Conservation (phyloP, 2,329 filamentous ascomycete genomes). For the Aphanoascus verrucosus region DNA sequence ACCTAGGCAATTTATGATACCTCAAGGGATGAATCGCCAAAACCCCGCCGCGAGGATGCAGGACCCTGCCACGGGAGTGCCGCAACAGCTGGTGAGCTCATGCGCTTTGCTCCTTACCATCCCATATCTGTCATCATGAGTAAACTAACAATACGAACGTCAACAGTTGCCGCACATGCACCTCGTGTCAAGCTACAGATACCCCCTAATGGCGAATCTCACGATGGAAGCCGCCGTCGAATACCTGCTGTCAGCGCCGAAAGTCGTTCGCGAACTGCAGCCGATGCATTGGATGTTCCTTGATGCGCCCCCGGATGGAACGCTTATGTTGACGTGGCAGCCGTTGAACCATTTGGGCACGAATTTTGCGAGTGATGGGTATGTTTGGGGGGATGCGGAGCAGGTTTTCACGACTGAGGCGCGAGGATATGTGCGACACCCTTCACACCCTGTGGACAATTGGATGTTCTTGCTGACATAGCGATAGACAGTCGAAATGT, state of each 20-base stretch:
- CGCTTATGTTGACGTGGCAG: conserved; percentile 80
- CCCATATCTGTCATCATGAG: background rate
- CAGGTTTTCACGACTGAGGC: conserved; percentile 64
- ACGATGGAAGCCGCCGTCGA: conserved; percentile 67
- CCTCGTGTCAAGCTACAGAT: conserved; percentile 72
- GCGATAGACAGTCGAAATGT: conserved; percentile 72
- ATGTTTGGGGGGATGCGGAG: conserved; percentile 79
- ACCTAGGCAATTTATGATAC: too few species aligned
- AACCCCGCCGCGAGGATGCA: conserved; percentile 23
- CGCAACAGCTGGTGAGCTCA: conserved; percentile 32
- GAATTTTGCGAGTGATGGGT: conserved; percentile 81
- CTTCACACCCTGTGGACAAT: background rate
- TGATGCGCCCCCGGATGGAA: conserved; percentile 68
- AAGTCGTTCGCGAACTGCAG: conserved; percentile 71
- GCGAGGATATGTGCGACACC: conserved; percentile 50
- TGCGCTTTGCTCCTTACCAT: conserved; percentile 10
- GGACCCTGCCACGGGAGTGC: conserved; percentile 41
- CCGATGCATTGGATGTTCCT: conserved; percentile 93
- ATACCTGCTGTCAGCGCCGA: conserved; percentile 72
- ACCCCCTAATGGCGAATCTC: conserved; percentile 61
- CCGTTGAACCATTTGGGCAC: conserved; percentile 58
- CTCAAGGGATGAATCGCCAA: conserved; percentile 17
- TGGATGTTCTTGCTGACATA: conserved; percentile 5
- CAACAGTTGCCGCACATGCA: conserved; percentile 75
- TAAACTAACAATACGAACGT: conserved; percentile 10